Percentiles rank a stretch among this genome's conserved stretches.
phyloP scores from a whole-genome alignment of 805 yeast genomes.

The Cyberlindnera nakhonratchasimensis region DNA sequence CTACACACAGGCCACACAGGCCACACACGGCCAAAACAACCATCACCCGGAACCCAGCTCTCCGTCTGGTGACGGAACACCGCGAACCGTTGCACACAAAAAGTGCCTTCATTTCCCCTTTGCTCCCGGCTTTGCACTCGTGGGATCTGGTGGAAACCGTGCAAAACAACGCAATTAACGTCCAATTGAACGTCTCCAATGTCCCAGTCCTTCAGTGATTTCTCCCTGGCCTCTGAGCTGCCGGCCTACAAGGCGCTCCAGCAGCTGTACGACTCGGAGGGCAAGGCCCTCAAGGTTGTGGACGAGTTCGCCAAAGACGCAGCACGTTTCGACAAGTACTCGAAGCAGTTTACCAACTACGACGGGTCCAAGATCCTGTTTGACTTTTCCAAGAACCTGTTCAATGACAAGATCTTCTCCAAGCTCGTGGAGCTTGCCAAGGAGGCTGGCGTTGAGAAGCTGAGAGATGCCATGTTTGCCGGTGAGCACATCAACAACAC shows the following conservation, averaged over 20 bases:
- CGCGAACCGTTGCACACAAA: slow-evolving; percentile 1
- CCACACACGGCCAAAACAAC: not conserved
- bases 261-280: slow-evolving; percentile 61
- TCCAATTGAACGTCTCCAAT: not conserved
- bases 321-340: slow-evolving; percentile 68
- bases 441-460: slow-evolving; percentile 81
- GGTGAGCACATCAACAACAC: slow-evolving; percentile 96
- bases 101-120: not conserved
- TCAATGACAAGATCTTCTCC: slow-evolving; percentile 75
- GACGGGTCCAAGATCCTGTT: slow-evolving; percentile 88
- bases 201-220: slow-evolving; percentile 11
- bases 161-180: not conserved
- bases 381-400: slow-evolving; percentile 92
- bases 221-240: slow-evolving; percentile 46
- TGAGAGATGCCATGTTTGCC: slow-evolving; percentile 87
- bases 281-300: slow-evolving; percentile 62
- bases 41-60: slow-evolving; percentile 9
- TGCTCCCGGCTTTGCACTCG: not conserved
- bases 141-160: too few species aligned
- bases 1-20: not conserved
- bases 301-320: slow-evolving; percentile 77
- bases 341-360: slow-evolving; percentile 74
- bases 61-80: slow-evolving; percentile 16
- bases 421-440: slow-evolving; percentile 75
- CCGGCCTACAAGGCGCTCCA: slow-evolving; percentile 84